These are phyloP conservation scores for Aspergillus incahuasiensis DNA, from an alignment of 495 filamentous ascomycete species.

Conservation along the genomic window DNA sequence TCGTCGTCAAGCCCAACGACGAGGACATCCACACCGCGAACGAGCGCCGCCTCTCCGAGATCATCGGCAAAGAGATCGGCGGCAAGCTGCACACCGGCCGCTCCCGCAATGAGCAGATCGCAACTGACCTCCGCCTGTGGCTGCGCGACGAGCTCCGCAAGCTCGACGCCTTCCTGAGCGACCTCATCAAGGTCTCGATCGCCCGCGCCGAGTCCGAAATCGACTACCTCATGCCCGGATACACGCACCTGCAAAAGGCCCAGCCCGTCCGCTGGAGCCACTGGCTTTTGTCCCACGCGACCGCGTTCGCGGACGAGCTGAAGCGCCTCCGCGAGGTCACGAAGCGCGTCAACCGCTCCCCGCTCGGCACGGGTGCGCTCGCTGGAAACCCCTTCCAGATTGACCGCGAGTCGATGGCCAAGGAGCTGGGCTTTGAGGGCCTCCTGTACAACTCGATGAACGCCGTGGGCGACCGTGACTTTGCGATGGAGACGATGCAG, in stretches of 20 bases:
- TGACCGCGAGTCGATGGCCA: constrained; percentile 81
- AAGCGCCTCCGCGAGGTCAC: constrained; percentile 73
- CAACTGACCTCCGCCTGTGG: constrained; percentile 92
- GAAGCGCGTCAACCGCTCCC: constrained; percentile 69
- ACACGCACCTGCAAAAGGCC: constrained; percentile 90
- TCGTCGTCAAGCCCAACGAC: constrained; percentile 43
- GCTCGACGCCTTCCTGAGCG: constrained; percentile 63
- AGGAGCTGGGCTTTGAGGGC: constrained; percentile 82
- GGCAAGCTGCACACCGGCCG: constrained; percentile 94
- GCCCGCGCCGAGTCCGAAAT: constrained; percentile 76
- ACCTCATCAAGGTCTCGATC: constrained; percentile 68
- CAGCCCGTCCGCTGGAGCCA: constrained; percentile 88
- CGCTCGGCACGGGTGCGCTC: constrained; percentile 80
- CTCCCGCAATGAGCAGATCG: constrained; percentile 90
- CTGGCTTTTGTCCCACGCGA: constrained; percentile 77
- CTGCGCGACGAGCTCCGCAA: constrained; percentile 69
- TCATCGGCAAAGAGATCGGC: constrained; percentile 80
- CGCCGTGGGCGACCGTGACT: constrained; percentile 81
- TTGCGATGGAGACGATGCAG: constrained; percentile 85
- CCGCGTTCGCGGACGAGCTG: constrained; percentile 71
- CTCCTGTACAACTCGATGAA: constrained; percentile 81
- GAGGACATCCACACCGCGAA: constrained; percentile 88
- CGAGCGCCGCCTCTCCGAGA: constrained; percentile 82
- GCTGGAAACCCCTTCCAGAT: constrained; percentile 91
- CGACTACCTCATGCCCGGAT: constrained; percentile 58